phyloP scores from a whole-genome alignment of 768 basidiomycete species.

The Mrakia blollopis region DNA sequence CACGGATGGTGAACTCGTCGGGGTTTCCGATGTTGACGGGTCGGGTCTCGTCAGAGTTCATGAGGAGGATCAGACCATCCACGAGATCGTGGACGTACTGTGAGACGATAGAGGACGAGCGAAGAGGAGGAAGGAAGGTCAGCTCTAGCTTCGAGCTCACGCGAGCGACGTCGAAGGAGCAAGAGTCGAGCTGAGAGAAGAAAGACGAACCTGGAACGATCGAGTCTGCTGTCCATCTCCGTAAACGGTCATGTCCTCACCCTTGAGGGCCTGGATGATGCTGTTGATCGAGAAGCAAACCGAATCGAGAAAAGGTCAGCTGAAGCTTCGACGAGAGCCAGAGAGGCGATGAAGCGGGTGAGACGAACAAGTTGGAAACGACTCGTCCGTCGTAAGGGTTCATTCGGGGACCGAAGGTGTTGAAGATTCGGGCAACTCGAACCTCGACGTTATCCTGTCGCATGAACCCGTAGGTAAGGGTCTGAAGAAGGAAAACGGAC shows the following conservation, averaged over 20 bases:
- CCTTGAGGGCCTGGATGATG: constrained; percentile 91
- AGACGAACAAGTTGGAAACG: constrained; percentile 77
- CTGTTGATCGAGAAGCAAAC: background rate
- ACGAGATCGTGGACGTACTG: constrained; percentile 87
- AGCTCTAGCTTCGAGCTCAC: background rate
- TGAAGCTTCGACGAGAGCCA: background rate
- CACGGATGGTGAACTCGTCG: constrained; percentile 86
- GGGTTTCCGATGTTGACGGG: constrained; percentile 95
- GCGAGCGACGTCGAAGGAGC: too few relatives aligned
- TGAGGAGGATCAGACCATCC: constrained; percentile 75
- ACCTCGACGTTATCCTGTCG: constrained; percentile 93
- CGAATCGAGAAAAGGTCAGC: background rate
- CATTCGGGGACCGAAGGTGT: constrained; percentile 65
- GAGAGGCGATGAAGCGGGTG: too few relatives aligned
- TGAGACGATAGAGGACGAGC: too few relatives aligned
- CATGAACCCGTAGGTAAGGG: constrained; percentile 91
- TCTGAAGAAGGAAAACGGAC: constrained; percentile 42
- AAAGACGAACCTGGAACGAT: constrained; percentile 65
- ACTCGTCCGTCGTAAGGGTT: constrained; percentile 95
- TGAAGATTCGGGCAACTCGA: constrained; percentile 96
- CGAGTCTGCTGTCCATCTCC: constrained; percentile 73
- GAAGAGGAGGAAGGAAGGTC: background rate
- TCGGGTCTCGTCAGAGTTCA: constrained; percentile 89
- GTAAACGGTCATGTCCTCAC: constrained; percentile 87
- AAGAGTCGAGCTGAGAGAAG: too few relatives aligned